Evolutionary conservation across 2,329 filamentous ascomycete species (phyloP).

Genomic region (Escovopsis weberi): DNA sequence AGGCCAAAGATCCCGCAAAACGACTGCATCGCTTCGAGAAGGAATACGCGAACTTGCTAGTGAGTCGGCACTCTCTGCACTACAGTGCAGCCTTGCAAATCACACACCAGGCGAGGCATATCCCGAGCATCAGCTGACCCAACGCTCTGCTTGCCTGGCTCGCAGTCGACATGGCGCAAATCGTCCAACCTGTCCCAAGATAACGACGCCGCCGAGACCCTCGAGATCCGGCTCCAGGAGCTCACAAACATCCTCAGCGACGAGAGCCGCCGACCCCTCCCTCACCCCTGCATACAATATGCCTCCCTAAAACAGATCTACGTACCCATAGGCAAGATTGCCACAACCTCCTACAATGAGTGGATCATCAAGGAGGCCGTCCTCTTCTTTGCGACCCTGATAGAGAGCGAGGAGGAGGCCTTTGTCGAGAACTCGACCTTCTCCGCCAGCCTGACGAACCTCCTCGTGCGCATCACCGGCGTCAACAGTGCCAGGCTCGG

Average conservation of each 20-base stretch:
- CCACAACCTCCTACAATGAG: slow-evolving; percentile 70
- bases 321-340: slow-evolving; percentile 77
- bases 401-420: slow-evolving; percentile 93
- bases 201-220: slow-evolving; percentile 44
- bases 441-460: slow-evolving; percentile 72
- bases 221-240: slow-evolving; percentile 48
- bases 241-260: slow-evolving; percentile 65
- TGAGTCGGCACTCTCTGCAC: slow-evolving; percentile 21
- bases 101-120: too few relatives aligned
- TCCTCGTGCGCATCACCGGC: slow-evolving; percentile 66
- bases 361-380: slow-evolving; percentile 76
- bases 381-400: slow-evolving; percentile 74
- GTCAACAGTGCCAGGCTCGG: slow-evolving; percentile 59
- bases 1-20: slow-evolving; percentile 46
- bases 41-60: slow-evolving; percentile 48
- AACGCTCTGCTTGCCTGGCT: neutral
- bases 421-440: slow-evolving; percentile 81
- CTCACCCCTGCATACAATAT: slow-evolving; percentile 84
- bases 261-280: slow-evolving; percentile 74
- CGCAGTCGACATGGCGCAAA: slow-evolving; percentile 42
- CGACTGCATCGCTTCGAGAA: slow-evolving; percentile 53
- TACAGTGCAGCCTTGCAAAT: too few relatives aligned
- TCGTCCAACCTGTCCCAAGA: slow-evolving; percentile 46
- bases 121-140: too few relatives aligned
- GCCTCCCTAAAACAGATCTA: slow-evolving; percentile 80